Percentiles rank a stretch among this genome's conserved stretches.
Evolutionary conservation across 371 early-diverging fungal genomes (phyloP).

Genomic region (Mortierella polycephala): DNA sequence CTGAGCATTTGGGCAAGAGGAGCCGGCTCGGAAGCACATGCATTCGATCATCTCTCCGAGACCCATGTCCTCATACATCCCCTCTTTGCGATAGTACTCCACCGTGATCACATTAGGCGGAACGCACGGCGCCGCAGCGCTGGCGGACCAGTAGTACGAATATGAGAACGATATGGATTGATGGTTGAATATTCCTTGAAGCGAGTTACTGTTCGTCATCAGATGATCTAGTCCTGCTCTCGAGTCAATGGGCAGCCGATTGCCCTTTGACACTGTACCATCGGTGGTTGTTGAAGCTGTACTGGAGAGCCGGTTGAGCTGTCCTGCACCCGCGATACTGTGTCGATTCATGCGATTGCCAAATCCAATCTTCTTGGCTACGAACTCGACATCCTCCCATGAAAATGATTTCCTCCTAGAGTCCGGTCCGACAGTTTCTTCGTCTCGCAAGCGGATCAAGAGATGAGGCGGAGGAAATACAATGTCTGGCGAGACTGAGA

Average conservation of each 20-base stretch:
- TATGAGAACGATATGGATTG: conserved; percentile 68
- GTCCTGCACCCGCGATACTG: conserved; percentile 3
- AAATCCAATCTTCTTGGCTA: conserved; percentile 47
- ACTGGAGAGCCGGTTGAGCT: conserved; percentile 11
- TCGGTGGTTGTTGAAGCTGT: conserved; percentile 1
- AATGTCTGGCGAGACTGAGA: conserved; percentile 71
- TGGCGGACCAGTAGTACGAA: conserved; percentile 62
- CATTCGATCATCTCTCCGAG: conserved; percentile 65
- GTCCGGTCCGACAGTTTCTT: conserved; percentile 57
- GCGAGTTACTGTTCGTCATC: conserved; percentile 65
- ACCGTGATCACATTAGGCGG: conserved; percentile 64
- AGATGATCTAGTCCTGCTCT: conserved; percentile 67
- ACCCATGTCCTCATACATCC: conserved; percentile 59
- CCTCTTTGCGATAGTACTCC: conserved; percentile 63
- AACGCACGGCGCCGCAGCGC: conserved; percentile 65
- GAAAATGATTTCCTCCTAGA: conserved; percentile 44
- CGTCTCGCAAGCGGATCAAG: conserved; percentile 62
- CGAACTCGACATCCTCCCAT: conserved; percentile 52
- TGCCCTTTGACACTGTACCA: conserved; percentile 6
- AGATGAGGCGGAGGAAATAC: conserved; percentile 66
- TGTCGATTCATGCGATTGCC: conserved; percentile 35
- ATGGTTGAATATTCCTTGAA: conserved; percentile 65
- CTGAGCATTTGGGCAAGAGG: conserved; percentile 46
- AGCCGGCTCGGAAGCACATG: conserved; percentile 57
- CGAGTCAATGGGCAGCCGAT: conserved; percentile 59